These are phyloP conservation scores for Podochytrium sp. DNA, from an alignment of 192 early-diverging fungal genomes.

Conservation along the genomic window DNA sequence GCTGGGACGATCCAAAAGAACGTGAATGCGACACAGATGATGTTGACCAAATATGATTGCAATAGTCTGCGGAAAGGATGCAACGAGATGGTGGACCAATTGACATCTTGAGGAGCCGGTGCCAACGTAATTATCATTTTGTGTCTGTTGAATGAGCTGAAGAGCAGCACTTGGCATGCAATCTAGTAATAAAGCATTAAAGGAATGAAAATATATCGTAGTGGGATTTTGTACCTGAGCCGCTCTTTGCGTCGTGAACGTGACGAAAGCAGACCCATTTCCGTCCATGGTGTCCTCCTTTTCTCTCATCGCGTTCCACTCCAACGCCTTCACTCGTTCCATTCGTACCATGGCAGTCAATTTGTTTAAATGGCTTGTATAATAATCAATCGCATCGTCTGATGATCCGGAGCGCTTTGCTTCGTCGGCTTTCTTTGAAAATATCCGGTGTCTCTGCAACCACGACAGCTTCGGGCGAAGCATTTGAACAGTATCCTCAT, in stretches of 20 bases:
- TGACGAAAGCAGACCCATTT: constrained; percentile 53
- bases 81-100: constrained; percentile 45
- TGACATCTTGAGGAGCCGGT: constrained; percentile 48
- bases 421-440: neutral
- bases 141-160: constrained; percentile 32
- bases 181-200: constrained; percentile 11
- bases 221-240: constrained; percentile 20
- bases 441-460: neutral
- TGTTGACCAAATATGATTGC: constrained; percentile 25
- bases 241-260: constrained; percentile 47
- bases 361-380: constrained; percentile 37
- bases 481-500: constrained; percentile 25
- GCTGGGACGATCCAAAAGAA: constrained; percentile 54
- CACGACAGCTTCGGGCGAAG: constrained; percentile 31
- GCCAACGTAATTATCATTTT: constrained; percentile 44
- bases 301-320: neutral
- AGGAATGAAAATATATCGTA: neutral
- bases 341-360: constrained; percentile 40
- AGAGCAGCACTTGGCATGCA: constrained; percentile 44
- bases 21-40: constrained; percentile 27
- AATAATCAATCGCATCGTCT: constrained; percentile 43
- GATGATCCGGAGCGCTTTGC: neutral
- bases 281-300: constrained; percentile 11
- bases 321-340: constrained; percentile 26
- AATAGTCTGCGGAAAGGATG: constrained; percentile 36